Evolutionary conservation across 2,329 filamentous ascomycete genomes (phyloP).

Genomic region (Acrocalymma vagum): DNA sequence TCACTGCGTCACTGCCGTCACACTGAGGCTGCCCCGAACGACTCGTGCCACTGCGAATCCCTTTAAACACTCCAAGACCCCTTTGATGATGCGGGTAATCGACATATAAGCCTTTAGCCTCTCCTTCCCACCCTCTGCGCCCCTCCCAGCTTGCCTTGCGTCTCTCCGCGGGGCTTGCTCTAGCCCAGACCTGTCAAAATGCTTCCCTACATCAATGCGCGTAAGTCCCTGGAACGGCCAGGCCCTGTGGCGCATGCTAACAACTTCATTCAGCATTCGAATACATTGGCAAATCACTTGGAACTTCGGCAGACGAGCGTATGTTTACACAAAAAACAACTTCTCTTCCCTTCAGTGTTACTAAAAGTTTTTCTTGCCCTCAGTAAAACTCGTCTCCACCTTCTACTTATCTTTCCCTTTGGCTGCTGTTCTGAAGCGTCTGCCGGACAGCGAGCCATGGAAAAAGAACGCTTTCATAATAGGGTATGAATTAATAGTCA

Average conservation of each 20-base stretch:
- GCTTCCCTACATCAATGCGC: slow-evolving; percentile 70
- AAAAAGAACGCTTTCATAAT: slow-evolving; percentile 91
- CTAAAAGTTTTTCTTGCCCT: no score
- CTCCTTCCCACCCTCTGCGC: slow-evolving; percentile 1
- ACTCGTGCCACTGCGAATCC: not conserved
- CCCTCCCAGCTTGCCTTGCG: not conserved
- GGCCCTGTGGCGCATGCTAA: slow-evolving; percentile 1
- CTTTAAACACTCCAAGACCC: slow-evolving; percentile 10
- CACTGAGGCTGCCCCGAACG: no score
- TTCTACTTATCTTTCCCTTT: slow-evolving; percentile 94
- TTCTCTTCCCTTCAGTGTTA: slow-evolving; percentile 2
- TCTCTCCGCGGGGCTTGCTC: slow-evolving; percentile 13
- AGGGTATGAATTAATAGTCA: slow-evolving; percentile 59
- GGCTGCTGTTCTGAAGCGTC: slow-evolving; percentile 84
- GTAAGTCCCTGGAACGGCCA: slow-evolving; percentile 53
- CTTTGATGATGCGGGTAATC: slow-evolving; percentile 20
- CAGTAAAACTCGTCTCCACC: slow-evolving; percentile 92
- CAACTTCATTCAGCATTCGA: slow-evolving; percentile 63
- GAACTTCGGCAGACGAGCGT: slow-evolving; percentile 73
- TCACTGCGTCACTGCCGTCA: no score
- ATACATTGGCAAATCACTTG: slow-evolving; percentile 64
- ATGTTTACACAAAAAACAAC: slow-evolving; percentile 31
- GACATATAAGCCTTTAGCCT: slow-evolving; percentile 18
- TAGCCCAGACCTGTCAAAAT: slow-evolving; percentile 49
- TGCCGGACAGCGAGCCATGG: slow-evolving; percentile 84